Base-by-base conservation (phyloP, 768 basidiomycete species). In the Chiua virens region DNA sequence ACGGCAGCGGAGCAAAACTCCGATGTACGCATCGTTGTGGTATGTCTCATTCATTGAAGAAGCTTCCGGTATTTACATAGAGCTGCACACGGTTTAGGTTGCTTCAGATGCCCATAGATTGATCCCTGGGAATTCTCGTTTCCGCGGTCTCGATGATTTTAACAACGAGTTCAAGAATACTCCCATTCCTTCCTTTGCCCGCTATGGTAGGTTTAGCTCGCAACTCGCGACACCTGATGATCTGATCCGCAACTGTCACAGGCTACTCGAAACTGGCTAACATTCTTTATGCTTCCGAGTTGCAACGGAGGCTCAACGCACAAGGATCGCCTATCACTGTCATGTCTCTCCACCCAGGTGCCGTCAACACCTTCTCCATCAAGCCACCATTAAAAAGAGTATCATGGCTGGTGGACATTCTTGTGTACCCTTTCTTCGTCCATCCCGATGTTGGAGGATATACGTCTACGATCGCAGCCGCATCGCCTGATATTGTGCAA, bases 1-100 rank as follows among this genome's bases (percentile, higher is more conserved):
- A 86, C 86, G 1, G 77, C 81, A 0, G 55, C 70, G 17, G 64
- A 74, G 41, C 65, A 73, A 0, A 67, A 68, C 21, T 73, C 81
- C 0, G 86, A 87, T 52, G 84, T 85, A 42, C 78, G 85, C 17
- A 73, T 87, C 14, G 73, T 86, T 10, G 76, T 79, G 48, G 84
- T 85, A 52, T 37, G 78, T 54, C 25, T 9, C n/a, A 6, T 42
- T 25, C 5, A 21, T 3, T 27, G 14, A 13, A 8, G 35, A 40
- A 2, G 10, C 5, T 8, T 21, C 14, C 28, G n/a, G 3, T 15
- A 34, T 15, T 14, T 34, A 3, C 15, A 34, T 34, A 9, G 1
- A 10, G 21, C 9, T 23, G 42, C 28, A 28, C 4, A n/a, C 13
- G 22, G 28, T 34, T 10, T 25, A 78, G 75, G 54, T 76, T 10